phyloP scores from a whole-genome alignment of 495 filamentous ascomycete species.

The Aspergillus incahuasiensis region DNA sequence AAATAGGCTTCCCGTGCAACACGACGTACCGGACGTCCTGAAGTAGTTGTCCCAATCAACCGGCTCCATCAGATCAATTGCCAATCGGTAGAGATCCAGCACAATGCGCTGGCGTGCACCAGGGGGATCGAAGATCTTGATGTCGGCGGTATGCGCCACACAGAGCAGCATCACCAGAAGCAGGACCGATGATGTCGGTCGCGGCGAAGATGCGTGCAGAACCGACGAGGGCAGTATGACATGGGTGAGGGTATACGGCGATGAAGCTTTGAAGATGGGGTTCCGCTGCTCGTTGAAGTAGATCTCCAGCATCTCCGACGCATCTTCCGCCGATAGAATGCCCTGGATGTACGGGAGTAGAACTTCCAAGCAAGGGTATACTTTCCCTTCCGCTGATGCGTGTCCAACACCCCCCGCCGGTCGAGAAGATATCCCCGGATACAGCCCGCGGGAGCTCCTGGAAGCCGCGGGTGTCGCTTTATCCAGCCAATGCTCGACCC shows the following conservation, averaged over 20 bases:
- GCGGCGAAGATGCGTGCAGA: slow-evolving; percentile 7
- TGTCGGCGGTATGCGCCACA: slow-evolving; percentile 10
- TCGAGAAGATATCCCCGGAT: not conserved
- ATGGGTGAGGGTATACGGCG: slow-evolving; percentile 6
- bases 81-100: slow-evolving; percentile 7
- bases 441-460: not conserved
- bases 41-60: slow-evolving; percentile 11
- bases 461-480: not conserved
- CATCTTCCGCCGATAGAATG: slow-evolving; percentile 5
- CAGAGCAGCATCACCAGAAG: slow-evolving; percentile 12
- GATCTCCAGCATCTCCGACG: slow-evolving; percentile 13
- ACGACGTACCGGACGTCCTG: slow-evolving; percentile 8
- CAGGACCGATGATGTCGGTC: slow-evolving; percentile 5
- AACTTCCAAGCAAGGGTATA: slow-evolving; percentile 2
- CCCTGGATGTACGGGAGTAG: slow-evolving; percentile 2
- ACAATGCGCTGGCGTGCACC: slow-evolving; percentile 8
- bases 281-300: slow-evolving; percentile 12
- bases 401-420: not conserved
- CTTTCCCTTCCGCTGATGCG: not conserved
- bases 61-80: slow-evolving; percentile 6
- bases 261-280: slow-evolving; percentile 10
- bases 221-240: slow-evolving; percentile 5
- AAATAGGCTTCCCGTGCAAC: too few relatives aligned
- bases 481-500: slow-evolving; percentile 8
- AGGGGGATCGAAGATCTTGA: slow-evolving; percentile 8